A percentile compares a stretch with the other conserved stretches of the same genome.
phyloP scores from a whole-genome alignment of 805 yeast genomes.

The Kuraishia borneana region DNA sequence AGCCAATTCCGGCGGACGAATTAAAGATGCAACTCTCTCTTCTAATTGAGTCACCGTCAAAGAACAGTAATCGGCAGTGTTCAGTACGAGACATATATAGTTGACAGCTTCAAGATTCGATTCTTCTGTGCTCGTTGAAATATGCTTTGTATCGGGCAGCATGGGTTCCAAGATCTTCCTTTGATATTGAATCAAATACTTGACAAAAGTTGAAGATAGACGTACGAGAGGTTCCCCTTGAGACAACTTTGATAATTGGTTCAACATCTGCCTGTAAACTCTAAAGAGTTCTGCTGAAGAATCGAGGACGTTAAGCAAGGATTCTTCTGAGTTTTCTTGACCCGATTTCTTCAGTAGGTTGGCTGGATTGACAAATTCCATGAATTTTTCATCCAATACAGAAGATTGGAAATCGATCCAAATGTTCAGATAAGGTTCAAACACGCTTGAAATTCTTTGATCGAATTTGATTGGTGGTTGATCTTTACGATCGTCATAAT shows the following conservation, averaged over 20 bases:
- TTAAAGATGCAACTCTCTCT: conserved; percentile 37
- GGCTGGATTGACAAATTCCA: conserved; percentile 50
- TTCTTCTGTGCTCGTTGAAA: conserved; percentile 17
- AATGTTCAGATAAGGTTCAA: conserved; percentile 73
- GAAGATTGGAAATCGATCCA: conserved; percentile 86
- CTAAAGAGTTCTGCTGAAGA: conserved; percentile 85
- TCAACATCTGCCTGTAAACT: conserved; percentile 57
- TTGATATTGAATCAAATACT: conserved; percentile 52
- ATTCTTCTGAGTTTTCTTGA: conserved; percentile 13
- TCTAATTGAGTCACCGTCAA: conserved; percentile 70
- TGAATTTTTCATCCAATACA: conserved; percentile 45
- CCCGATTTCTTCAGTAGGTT: conserved; percentile 32
- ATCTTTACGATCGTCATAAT: conserved; percentile 18
- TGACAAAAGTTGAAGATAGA: conserved; percentile 47
- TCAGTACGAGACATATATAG: conserved; percentile 60
- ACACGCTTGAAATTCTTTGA: conserved; percentile 46
- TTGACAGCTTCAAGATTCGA: conserved; percentile 49
- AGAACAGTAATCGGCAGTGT: conserved; percentile 85
- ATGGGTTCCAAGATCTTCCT: conserved; percentile 36
- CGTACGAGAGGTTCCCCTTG: conserved; percentile 37
- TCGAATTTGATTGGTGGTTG: conserved; percentile 18
- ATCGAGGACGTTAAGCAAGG: conserved; percentile 57
- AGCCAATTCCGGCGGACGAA: conserved; percentile 19
- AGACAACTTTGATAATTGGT: conserved; percentile 57
- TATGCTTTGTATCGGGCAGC: conserved; percentile 25